phyloP scores from a whole-genome alignment of 306 rosid species.

The Trifolium subterraneum region DNA sequence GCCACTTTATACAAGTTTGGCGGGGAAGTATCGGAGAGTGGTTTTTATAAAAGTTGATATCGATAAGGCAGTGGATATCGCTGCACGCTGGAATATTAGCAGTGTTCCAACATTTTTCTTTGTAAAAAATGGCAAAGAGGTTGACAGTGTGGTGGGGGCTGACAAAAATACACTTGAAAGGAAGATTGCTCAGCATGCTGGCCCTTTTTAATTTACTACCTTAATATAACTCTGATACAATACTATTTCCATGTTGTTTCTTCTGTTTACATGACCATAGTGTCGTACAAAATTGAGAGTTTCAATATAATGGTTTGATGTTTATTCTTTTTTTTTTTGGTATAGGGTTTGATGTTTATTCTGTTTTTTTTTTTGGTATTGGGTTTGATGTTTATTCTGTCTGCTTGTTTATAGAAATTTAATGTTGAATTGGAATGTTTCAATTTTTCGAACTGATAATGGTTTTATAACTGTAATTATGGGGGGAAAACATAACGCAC shows the following conservation, averaged over 20 bases:
- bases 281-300: slow-evolving; percentile 28
- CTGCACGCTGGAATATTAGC: slow-evolving; percentile 69
- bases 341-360: no score
- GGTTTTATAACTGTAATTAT: slow-evolving; percentile 27
- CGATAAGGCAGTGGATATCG: slow-evolving; percentile 73
- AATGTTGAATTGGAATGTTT: background rate
- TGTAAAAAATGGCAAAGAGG: slow-evolving; percentile 65
- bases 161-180: slow-evolving; percentile 66
- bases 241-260: slow-evolving; percentile 17
- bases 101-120: slow-evolving; percentile 85
- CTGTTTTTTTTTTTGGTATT: no score
- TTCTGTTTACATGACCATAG: slow-evolving; percentile 26
- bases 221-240: slow-evolving; percentile 16
- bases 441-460: background rate
- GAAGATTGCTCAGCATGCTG: slow-evolving; percentile 65
- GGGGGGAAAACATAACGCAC: background rate
- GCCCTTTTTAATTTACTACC: slow-evolving; percentile 47
- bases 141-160: slow-evolving; percentile 73
- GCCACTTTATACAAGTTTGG: slow-evolving; percentile 75
- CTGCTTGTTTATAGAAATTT: slow-evolving; percentile 16
- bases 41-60: slow-evolving; percentile 80
- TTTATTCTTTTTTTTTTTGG: background rate
- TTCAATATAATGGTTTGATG: slow-evolving; percentile 37
- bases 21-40: slow-evolving; percentile 68
- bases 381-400: slow-evolving; percentile 19